Evolutionary conservation across 129 eudicot genomes (phyloP).

Genomic region (Solidago caesia): DNA sequence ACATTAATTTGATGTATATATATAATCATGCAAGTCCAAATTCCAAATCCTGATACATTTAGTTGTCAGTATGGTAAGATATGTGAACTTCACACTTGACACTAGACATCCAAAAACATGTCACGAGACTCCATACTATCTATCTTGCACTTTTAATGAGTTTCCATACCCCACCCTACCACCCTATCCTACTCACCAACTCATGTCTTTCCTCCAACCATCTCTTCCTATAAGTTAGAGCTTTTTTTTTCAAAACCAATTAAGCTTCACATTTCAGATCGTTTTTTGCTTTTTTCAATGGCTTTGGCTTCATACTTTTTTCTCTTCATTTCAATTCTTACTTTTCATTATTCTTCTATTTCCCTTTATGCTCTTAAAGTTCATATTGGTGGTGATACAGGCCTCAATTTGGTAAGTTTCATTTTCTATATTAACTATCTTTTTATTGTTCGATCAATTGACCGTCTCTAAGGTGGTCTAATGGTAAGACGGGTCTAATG

Average conservation of each 20-base stretch:
- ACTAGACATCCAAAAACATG: slow-evolving; percentile 39
- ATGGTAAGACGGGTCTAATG: too few species aligned
- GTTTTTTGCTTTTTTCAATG: slow-evolving; percentile 35
- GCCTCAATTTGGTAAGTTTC: slow-evolving; percentile 42
- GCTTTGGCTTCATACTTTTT: slow-evolving; percentile 37
- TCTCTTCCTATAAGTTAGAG: slow-evolving; percentile 41
- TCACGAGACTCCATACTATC: slow-evolving; percentile 52
- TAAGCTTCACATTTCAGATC: slow-evolving; percentile 31
- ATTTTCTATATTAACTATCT: not conserved
- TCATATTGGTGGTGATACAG: slow-evolving; percentile 42
- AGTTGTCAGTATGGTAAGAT: slow-evolving; percentile 24
- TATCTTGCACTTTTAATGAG: slow-evolving; percentile 30
- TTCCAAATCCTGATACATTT: slow-evolving; percentile 22
- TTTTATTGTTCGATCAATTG: not conserved
- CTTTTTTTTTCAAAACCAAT: slow-evolving; percentile 43
- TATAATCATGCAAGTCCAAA: slow-evolving; percentile 22
- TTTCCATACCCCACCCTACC: slow-evolving; percentile 7
- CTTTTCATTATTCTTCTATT: slow-evolving; percentile 27
- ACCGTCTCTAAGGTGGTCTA: too few species aligned
- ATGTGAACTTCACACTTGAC: slow-evolving; percentile 31
- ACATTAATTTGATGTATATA: not conserved
- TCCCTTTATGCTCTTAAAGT: slow-evolving; percentile 54
- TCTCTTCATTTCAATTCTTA: slow-evolving; percentile 35
- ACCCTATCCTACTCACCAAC: slow-evolving; percentile 12
- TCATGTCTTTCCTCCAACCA: slow-evolving; percentile 33